Evolutionary conservation across 768 basidiomycete species (phyloP).

Genomic region (Roridomyces roridus): DNA sequence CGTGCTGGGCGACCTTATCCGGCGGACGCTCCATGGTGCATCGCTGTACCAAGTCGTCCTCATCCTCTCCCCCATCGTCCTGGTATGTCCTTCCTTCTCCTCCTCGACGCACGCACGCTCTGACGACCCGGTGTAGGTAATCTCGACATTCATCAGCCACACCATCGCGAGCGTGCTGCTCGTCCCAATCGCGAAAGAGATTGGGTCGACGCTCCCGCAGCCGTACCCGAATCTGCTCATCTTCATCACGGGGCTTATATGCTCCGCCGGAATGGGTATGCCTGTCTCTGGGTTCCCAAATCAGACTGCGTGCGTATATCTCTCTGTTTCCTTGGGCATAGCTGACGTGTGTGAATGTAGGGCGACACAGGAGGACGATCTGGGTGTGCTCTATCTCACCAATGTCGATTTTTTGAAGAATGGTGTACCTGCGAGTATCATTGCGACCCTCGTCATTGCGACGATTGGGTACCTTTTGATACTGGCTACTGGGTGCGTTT

Average conservation of each 20-base stretch:
- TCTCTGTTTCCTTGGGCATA: too few relatives aligned
- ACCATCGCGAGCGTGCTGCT: slow-evolving; percentile 95
- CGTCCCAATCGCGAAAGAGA: slow-evolving; percentile 94
- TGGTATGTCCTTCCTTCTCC: slow-evolving; percentile 52
- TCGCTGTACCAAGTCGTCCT: slow-evolving; percentile 74
- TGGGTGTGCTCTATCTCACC: slow-evolving; percentile 86
- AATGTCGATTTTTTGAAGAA: slow-evolving; percentile 93
- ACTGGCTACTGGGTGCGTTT: slow-evolving; percentile 71
- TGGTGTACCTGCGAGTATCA: slow-evolving; percentile 91
- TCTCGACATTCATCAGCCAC: slow-evolving; percentile 97
- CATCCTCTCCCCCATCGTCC: slow-evolving; percentile 70
- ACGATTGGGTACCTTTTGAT: slow-evolving; percentile 85
- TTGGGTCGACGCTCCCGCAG: slow-evolving; percentile 77
- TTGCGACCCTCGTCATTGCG: slow-evolving; percentile 84
- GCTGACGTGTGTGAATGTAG: slow-evolving; percentile 42
- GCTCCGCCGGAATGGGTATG: slow-evolving; percentile 97
- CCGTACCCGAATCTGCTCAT: slow-evolving; percentile 84
- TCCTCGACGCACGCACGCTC: slow-evolving; percentile 14
- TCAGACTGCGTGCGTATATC: slow-evolving; percentile 94
- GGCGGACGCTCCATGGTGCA: slow-evolving; percentile 63
- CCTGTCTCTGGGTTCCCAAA: slow-evolving; percentile 99
- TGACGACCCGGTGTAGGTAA: slow-evolving; percentile 54
- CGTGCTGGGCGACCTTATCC: slow-evolving; percentile 71
- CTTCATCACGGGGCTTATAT: slow-evolving; percentile 91
- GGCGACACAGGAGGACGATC: slow-evolving; percentile 92